Evolutionary conservation across 768 basidiomycete species (phyloP).

Genomic region (Tylopilus subfusipes): DNA sequence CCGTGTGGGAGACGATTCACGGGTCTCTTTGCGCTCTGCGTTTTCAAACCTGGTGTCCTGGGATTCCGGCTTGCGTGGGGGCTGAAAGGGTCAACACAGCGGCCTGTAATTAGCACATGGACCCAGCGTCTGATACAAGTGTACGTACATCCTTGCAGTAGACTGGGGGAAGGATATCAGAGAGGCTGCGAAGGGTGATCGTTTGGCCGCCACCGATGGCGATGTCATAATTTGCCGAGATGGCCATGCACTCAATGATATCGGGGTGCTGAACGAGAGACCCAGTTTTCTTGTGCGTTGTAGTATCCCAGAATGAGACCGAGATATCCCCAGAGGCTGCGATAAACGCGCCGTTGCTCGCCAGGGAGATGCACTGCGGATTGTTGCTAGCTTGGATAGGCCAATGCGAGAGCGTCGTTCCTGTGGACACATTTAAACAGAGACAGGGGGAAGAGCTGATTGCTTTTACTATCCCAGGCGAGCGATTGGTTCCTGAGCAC

Average conservation of each 20-base stretch:
- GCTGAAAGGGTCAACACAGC: too few species aligned
- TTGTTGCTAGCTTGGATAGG: neutral
- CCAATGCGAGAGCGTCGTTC: neutral
- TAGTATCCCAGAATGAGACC: constrained; percentile 9
- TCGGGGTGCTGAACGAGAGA: neutral
- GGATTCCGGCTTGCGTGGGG: too few species aligned
- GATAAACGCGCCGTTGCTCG: neutral
- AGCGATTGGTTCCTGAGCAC: neutral
- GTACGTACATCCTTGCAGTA: constrained; percentile 6
- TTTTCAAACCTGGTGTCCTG: too few species aligned
- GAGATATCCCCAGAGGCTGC: neutral
- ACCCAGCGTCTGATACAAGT: too few species aligned
- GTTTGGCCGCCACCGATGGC: neutral
- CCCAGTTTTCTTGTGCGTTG: constrained; percentile 2
- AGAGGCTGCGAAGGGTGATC: constrained; percentile 4
- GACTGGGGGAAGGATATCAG: neutral
- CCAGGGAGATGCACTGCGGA: neutral
- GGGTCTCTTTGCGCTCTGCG: too few species aligned
- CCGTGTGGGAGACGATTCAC: too few species aligned
- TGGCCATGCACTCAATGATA: neutral
- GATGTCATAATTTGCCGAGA: constrained; percentile 5
- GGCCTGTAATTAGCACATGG: too few species aligned
- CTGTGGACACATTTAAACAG: neutral
- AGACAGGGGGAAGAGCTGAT: neutral
- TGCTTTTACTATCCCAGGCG: constrained; percentile 1